Conservation (phyloP, 805 yeast genomes). For the Wickerhamiella cacticola region DNA sequence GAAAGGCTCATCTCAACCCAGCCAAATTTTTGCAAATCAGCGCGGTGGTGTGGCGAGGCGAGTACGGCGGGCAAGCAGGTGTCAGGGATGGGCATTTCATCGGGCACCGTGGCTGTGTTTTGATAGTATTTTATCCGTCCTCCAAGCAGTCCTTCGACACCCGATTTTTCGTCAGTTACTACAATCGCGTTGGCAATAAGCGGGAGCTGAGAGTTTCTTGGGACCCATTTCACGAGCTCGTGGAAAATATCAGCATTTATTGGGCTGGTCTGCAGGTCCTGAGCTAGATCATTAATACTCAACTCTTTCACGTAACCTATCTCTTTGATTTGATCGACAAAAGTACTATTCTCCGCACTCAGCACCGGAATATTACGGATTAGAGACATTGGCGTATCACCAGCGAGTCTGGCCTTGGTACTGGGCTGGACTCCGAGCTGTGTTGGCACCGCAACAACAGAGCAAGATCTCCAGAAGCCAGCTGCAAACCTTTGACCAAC, state of each 20-base stretch:
- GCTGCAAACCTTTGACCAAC: constrained; percentile 28
- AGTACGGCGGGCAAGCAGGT: constrained; percentile 25
- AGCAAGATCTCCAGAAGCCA: constrained; percentile 31
- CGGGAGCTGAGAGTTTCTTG: neutral
- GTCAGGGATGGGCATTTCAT: constrained; percentile 26
- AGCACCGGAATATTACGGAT: constrained; percentile 24
- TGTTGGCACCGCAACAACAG: constrained; percentile 26
- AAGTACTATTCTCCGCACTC: constrained; percentile 18
- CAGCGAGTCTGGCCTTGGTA: constrained; percentile 25
- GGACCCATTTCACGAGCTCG: constrained; percentile 26
- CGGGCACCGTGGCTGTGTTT: constrained; percentile 20
- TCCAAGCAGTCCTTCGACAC: constrained; percentile 11
- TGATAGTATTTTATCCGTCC: constrained; percentile 23
- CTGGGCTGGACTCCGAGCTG: constrained; percentile 27
- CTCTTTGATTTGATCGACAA: constrained; percentile 23
- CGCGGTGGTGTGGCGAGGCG: constrained; percentile 15
- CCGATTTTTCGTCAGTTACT: neutral
- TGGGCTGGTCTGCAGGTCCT: constrained; percentile 26
- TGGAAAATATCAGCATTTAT: constrained; percentile 18
- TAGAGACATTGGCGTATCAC: constrained; percentile 15
- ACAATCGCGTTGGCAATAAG: constrained; percentile 5
- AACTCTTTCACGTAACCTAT: constrained; percentile 22
- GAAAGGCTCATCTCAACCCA: constrained; percentile 22
- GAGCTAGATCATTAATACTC: constrained; percentile 16
- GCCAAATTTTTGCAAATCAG: constrained; percentile 22